Base-by-base conservation (phyloP, 2,329 filamentous ascomycete species). In the Ophiocordyceps camponoti-saundersi region DNA sequence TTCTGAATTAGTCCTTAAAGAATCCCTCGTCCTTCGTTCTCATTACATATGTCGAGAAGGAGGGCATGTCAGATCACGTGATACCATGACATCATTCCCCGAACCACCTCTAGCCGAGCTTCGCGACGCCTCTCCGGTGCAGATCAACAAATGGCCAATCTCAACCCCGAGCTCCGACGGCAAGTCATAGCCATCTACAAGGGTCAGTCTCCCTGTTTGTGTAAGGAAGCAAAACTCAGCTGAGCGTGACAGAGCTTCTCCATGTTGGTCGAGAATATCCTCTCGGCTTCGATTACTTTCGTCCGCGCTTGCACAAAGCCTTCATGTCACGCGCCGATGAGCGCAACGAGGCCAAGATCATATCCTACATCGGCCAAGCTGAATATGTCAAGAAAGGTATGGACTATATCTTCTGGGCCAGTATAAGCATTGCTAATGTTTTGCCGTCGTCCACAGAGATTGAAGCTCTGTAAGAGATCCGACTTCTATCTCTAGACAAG, bases 361-460 rank as follows among this genome's bases (percentile, higher is more conserved):
- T 71, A 41, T 72, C 80, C 50, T 85, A 79, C 0, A 86, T 98
- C 48, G 72, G 76, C 40, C 72, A 82, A 50, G 90, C 88, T 0
- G 78, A 93, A 53, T 95, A 84, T 63, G 87, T 96, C 4, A 93
- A 86, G 65, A 95, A 93, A 72, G 87, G 87, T 87, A 58, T n/a
- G 58, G 1, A 15, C 18, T 2, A 13, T 15, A 3, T 16, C 23
- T 16, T 12, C 8, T 11, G 16, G 39, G 6, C 8, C 16, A 4
- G 15, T 15, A 20, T 4, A 34, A 5, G 3, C 32, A 21, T 13
- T 15, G 36, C 34, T 41, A 22, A 46, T 22, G 16, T 34, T n/a
- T 12, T 34, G 8, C 30, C 18, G 18, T 26, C 36, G n/a, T 2
- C 18, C 22, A 22, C 53, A 92, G 90, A 95, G 62, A 86, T 96